These are phyloP conservation scores for Apophysomyces ossiformis DNA, from an alignment of 371 early-diverging fungal genomes.

Conservation along the genomic window DNA sequence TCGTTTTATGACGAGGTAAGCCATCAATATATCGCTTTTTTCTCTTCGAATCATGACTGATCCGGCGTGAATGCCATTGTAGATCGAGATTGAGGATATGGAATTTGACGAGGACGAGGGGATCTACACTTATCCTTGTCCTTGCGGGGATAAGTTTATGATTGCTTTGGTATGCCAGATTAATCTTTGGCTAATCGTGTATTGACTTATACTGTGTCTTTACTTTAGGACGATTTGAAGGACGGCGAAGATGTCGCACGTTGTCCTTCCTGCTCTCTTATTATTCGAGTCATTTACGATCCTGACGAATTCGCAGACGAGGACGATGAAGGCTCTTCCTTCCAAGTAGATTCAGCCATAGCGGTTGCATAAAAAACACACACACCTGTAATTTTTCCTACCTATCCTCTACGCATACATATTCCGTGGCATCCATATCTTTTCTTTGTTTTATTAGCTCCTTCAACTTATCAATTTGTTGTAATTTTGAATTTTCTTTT, in stretches of 20 bases:
- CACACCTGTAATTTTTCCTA: slow-evolving; percentile 2
- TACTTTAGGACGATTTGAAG: slow-evolving; percentile 75
- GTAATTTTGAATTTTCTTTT: too few relatives aligned
- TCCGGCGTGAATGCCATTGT: background rate
- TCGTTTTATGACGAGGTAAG: slow-evolving; percentile 42
- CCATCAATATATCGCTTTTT: background rate
- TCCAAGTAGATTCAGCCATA: slow-evolving; percentile 40
- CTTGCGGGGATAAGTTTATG: slow-evolving; percentile 99
- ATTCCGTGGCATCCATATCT: background rate
- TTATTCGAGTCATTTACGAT: slow-evolving; percentile 87
- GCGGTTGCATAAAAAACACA: slow-evolving; percentile 29
- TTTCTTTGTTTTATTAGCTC: too few relatives aligned
- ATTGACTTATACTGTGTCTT: background rate
- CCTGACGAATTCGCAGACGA: slow-evolving; percentile 68
- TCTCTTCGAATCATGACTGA: background rate
- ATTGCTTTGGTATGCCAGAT: slow-evolving; percentile 69
- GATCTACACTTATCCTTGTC: slow-evolving; percentile 97
- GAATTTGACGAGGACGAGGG: slow-evolving; percentile 88
- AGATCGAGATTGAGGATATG: slow-evolving; percentile 96
- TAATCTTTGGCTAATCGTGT: too few relatives aligned
- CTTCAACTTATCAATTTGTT: too few relatives aligned
- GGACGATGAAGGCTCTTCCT: slow-evolving; percentile 45
- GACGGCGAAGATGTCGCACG: slow-evolving; percentile 95
- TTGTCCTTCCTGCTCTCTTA: slow-evolving; percentile 97
- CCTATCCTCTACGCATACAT: slow-evolving; percentile 2